phyloP scores from a whole-genome alignment of 345 rosid genomes.

The Mangifera indica region DNA sequence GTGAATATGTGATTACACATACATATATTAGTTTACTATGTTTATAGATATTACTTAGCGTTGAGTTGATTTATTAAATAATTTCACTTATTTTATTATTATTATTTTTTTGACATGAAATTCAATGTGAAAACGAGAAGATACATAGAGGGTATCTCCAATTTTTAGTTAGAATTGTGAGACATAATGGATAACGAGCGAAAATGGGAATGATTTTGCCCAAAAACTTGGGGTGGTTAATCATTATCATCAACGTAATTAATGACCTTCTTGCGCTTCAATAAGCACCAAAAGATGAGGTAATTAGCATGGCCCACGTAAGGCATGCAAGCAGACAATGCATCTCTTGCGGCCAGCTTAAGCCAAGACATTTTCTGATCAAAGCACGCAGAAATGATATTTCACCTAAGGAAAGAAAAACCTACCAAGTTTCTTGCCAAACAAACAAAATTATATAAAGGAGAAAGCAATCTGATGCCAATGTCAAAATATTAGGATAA shows the following conservation, averaged over 20 bases:
- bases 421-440: neutral
- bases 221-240: neutral
- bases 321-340: slow-evolving; percentile 22
- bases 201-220: slow-evolving; percentile 24
- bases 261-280: slow-evolving; percentile 2
- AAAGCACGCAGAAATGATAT: neutral
- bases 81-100: too few species aligned
- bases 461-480: too few species aligned
- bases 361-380: slow-evolving; percentile 23
- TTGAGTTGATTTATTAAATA: too few species aligned
- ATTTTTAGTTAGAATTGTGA: too few species aligned
- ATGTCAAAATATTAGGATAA: neutral
- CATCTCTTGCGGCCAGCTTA: slow-evolving; percentile 27
- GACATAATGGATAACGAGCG: slow-evolving; percentile 1
- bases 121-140: neutral
- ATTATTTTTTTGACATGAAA: neutral
- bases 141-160: neutral
- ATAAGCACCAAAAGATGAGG: slow-evolving; percentile 1
- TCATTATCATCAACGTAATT: neutral
- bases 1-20: too few species aligned
- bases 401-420: neutral
- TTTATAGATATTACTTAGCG: too few species aligned
- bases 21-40: too few species aligned
- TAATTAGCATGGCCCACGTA: slow-evolving; percentile 14
- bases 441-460: slow-evolving; percentile 5